Conservation (phyloP, 176 grass and related monocot species). For the Juncus inflexus region DNA sequence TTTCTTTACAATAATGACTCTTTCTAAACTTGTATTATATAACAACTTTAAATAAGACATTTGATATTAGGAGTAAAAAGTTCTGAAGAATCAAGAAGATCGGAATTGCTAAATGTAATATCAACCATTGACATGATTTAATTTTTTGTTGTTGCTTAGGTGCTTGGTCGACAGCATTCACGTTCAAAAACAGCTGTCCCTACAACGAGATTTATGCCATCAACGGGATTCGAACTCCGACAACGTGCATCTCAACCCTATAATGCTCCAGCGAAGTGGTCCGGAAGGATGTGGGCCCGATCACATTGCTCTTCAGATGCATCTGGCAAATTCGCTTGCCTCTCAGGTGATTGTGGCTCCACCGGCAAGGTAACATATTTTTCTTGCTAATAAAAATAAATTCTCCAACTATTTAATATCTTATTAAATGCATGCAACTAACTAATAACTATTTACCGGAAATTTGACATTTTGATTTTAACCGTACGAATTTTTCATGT, state of each 20-base stretch:
- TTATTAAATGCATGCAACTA: neutral
- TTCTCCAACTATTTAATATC: neutral
- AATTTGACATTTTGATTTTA: neutral
- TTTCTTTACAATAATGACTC: too few species aligned
- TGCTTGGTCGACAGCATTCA: constrained; percentile 33
- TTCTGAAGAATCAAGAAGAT: too few species aligned
- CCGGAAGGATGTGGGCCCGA: constrained; percentile 53
- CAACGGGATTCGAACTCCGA: constrained; percentile 38
- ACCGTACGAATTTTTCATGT: neutral
- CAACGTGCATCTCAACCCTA: constrained; percentile 17
- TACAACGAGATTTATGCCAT: constrained; percentile 37
- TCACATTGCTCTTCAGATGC: constrained; percentile 28
- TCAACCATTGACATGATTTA: neutral
- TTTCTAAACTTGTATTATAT: too few species aligned
- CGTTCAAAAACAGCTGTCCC: constrained; percentile 48
- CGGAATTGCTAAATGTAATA: neutral
- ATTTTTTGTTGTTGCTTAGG: constrained; percentile 18
- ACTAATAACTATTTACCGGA: neutral
- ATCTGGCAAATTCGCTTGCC: constrained; percentile 41
- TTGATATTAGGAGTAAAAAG: too few species aligned
- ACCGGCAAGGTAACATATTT: constrained; percentile 25
- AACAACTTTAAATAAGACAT: neutral
- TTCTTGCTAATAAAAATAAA: neutral
- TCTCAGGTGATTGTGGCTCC: constrained; percentile 46
- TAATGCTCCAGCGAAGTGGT: constrained; percentile 28